Percentiles rank a stretch among this genome's conserved stretches.
Conservation (phyloP, 176 grass and related monocot genomes). For the Oryza rufipogon region DNA sequence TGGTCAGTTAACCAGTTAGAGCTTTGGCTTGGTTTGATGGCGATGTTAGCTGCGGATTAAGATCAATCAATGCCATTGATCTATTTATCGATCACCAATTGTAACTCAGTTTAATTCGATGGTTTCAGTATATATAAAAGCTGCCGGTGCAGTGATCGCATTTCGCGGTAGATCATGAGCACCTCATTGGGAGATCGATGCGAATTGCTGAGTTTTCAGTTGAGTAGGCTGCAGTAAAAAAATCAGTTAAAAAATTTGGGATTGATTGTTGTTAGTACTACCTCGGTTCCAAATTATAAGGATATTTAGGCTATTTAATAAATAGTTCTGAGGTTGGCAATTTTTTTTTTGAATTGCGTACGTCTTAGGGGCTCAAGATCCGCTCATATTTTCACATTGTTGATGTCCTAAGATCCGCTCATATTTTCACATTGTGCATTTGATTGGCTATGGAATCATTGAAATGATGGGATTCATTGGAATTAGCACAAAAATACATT, state of each 20-base stretch:
- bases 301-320: too few relatives aligned
- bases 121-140: slow-evolving; percentile 12
- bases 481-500: too few relatives aligned
- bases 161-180: neutral
- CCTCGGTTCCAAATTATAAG: too few relatives aligned
- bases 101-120: neutral
- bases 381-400: too few relatives aligned
- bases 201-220: neutral
- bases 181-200: neutral
- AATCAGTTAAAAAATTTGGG: neutral
- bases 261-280: neutral
- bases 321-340: too few relatives aligned
- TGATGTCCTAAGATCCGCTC: too few relatives aligned
- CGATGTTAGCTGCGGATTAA: neutral
- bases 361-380: too few relatives aligned
- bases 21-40: neutral
- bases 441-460: too few relatives aligned
- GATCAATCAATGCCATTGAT: neutral
- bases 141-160: neutral
- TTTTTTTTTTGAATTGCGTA: too few relatives aligned
- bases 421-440: too few relatives aligned
- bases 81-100: neutral
- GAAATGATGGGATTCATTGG: too few relatives aligned
- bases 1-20: neutral
- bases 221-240: neutral